These are phyloP conservation scores for Lentinula lateritia DNA, from an alignment of 768 basidiomycete species.

Conservation along the genomic window DNA sequence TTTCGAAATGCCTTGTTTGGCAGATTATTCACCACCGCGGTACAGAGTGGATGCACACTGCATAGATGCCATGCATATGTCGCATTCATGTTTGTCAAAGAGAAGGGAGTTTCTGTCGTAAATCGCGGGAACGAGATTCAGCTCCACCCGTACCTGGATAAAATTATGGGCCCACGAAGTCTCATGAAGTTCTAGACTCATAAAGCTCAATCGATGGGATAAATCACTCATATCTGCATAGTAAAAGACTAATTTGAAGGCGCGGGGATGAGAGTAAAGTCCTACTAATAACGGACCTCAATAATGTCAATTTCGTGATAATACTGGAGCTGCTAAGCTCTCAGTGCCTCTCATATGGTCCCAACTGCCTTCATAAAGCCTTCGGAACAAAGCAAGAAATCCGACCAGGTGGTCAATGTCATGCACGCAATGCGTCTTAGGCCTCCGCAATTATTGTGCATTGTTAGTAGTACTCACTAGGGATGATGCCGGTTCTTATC, in stretches of 20 bases:
- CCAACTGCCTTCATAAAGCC: background rate
- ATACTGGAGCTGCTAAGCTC: background rate
- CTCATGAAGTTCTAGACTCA: background rate
- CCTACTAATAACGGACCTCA: background rate
- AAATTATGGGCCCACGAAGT: background rate
- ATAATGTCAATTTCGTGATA: background rate
- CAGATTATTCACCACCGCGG: background rate
- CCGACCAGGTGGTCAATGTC: background rate
- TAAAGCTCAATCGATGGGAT: background rate
- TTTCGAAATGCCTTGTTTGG: background rate
- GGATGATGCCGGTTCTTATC: too few species aligned
- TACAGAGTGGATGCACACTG: background rate
- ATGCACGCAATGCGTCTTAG: background rate
- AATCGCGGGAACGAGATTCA: background rate
- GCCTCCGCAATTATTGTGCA: too few species aligned
- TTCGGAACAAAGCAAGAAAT: background rate
- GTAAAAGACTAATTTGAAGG: background rate
- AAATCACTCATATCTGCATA: background rate
- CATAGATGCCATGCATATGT: background rate
- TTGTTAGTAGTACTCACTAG: too few species aligned
- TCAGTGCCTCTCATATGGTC: background rate
- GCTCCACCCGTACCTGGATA: background rate
- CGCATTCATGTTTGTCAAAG: background rate
- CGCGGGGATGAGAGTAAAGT: background rate
- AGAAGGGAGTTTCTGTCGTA: background rate